A percentile compares a stretch with the other conserved stretches of the same genome.
phyloP scores from a whole-genome alignment of 169 alveolate species.

The Plasmodium coatneyi region DNA sequence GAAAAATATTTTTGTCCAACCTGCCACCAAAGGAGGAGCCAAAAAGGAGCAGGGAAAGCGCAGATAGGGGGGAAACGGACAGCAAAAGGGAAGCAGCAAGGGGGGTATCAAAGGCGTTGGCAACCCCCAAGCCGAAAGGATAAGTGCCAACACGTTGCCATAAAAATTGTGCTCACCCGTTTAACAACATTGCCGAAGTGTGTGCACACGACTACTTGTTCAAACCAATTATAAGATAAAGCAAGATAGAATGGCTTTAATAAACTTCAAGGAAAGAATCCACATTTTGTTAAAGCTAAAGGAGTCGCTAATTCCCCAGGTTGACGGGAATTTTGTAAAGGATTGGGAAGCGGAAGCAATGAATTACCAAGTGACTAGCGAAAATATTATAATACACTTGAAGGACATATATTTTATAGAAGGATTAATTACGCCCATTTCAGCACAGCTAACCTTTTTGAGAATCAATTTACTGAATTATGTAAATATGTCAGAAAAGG shows the following conservation, averaged over 20 bases:
- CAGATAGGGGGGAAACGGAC: not conserved
- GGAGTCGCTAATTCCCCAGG: conserved; percentile 62
- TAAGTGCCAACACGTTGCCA: not conserved
- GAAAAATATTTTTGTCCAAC: not conserved
- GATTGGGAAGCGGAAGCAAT: conserved; percentile 81
- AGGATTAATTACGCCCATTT: conserved; percentile 57
- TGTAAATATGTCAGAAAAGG: conserved; percentile 61
- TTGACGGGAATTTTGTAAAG: conserved; percentile 77
- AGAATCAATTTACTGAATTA: conserved; percentile 75
- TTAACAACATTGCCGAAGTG: not conserved
- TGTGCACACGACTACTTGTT: not conserved
- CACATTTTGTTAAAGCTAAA: conserved; percentile 71
- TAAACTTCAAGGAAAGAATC: conserved; percentile 64
- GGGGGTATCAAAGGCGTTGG: not conserved
- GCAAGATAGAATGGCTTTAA: conserved; percentile 35
- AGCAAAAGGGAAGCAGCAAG: not conserved
- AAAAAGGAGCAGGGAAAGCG: not conserved
- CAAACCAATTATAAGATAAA: not conserved
- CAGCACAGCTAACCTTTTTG: conserved; percentile 76
- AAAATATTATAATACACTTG: conserved; percentile 73
- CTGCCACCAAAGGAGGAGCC: not conserved
- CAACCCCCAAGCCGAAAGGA: not conserved
- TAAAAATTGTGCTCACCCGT: not conserved
- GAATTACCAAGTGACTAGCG: conserved; percentile 78
- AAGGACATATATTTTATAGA: conserved; percentile 42